Evolutionary conservation across 441 rosid species (phyloP).

Genomic region (Populus hybrid): DNA sequence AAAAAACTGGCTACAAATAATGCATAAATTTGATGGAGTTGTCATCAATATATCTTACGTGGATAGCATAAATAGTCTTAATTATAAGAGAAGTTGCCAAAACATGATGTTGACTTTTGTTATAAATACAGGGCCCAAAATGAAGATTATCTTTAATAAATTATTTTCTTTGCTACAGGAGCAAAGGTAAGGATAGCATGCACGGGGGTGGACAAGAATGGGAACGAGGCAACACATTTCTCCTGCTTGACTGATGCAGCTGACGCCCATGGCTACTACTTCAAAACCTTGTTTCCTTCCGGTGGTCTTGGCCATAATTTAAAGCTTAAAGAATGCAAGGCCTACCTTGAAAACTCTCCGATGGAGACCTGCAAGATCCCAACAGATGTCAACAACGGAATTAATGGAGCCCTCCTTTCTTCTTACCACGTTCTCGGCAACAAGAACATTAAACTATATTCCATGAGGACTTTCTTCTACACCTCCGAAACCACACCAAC

Average conservation of each 20-base stretch:
- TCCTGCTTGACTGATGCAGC: constrained; percentile 41
- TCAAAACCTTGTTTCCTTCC: constrained; percentile 29
- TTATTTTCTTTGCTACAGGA: constrained; percentile 22
- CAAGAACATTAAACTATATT: constrained; percentile 37
- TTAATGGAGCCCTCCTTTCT: constrained; percentile 43
- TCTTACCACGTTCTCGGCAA: constrained; percentile 26
- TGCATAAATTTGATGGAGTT: no score
- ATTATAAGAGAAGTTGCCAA: no score
- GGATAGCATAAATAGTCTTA: no score
- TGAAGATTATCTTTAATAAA: no score
- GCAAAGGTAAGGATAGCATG: constrained; percentile 50
- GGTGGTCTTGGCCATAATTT: constrained; percentile 25
- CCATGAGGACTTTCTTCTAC: constrained; percentile 27
- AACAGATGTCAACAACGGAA: constrained; percentile 49
- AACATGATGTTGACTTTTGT: no score
- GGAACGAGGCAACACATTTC: constrained; percentile 39
- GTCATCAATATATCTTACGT: no score
- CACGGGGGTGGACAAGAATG: constrained; percentile 28
- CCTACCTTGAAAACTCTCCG: constrained; percentile 47
- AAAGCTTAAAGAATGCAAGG: constrained; percentile 41
- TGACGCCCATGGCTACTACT: constrained; percentile 55
- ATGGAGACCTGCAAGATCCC: constrained; percentile 35
- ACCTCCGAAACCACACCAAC: background rate
- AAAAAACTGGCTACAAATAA: no score
- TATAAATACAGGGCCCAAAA: no score